These are phyloP conservation scores for Amylostereum areolatum DNA, from an alignment of 1,284 basidiomycete genomes.

Conservation along the genomic window DNA sequence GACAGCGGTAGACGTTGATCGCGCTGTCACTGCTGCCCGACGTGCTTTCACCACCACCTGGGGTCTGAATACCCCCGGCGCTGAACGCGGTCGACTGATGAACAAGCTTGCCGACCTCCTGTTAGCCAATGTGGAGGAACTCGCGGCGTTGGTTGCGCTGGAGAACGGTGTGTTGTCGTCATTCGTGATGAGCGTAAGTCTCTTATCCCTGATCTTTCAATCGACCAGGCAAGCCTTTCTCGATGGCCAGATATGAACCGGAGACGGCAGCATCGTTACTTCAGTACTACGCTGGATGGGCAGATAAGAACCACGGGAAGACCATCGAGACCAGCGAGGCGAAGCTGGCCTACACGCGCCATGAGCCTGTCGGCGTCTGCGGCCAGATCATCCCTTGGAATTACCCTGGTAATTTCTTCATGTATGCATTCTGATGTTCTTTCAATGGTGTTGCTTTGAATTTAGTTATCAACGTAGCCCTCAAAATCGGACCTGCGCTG, in stretches of 20 bases:
- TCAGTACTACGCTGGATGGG: constrained; percentile 75
- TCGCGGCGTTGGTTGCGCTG: constrained; percentile 76
- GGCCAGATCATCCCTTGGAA: constrained; percentile 86
- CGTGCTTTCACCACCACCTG: constrained; percentile 72
- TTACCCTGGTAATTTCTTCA: constrained; percentile 48
- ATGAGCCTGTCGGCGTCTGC: constrained; percentile 92
- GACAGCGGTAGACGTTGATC: constrained; percentile 65
- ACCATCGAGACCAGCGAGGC: constrained; percentile 69
- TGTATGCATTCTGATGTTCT: not conserved
- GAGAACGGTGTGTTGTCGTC: constrained; percentile 35
- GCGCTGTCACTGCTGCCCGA: constrained; percentile 72
- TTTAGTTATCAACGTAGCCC: constrained; percentile 66
- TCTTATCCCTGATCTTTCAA: not conserved
- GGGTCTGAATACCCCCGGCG: constrained; percentile 66
- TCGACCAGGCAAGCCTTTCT: constrained; percentile 55
- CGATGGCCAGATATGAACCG: constrained; percentile 61
- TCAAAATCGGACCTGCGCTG: constrained; percentile 84
- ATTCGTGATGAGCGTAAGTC: constrained; percentile 18
- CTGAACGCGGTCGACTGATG: constrained; percentile 57
- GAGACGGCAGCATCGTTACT: constrained; percentile 59
- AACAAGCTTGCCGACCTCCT: constrained; percentile 72
- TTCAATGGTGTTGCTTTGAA: not conserved
- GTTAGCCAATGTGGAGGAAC: constrained; percentile 64
- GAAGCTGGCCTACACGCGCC: constrained; percentile 77
- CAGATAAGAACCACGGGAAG: constrained; percentile 85